Percentiles rank a stretch among this genome's conserved stretches.
These are phyloP conservation scores for Aspergillus chevalieri DNA, from an alignment of 2,329 filamentous ascomycete genomes.

Conservation along the genomic window DNA sequence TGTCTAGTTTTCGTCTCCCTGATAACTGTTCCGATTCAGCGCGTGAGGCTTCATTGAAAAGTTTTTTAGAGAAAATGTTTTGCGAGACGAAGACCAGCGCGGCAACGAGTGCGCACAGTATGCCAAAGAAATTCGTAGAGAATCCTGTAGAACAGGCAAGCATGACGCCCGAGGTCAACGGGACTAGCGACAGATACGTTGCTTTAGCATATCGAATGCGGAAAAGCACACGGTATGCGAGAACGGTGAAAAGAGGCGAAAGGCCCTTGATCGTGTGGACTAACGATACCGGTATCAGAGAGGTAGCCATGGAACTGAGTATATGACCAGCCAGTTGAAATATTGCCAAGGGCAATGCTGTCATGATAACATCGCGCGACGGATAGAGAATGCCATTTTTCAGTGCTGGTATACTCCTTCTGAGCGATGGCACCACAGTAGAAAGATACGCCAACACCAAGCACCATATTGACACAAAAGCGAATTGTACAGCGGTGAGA, in stretches of 20 bases:
- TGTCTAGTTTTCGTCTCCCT: conserved; percentile 75
- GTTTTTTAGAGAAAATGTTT: conserved; percentile 95
- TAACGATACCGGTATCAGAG: conserved; percentile 89
- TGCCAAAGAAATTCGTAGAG: conserved; percentile 81
- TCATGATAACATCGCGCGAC: conserved; percentile 71
- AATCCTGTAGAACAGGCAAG: conserved; percentile 91
- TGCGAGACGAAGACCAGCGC: conserved; percentile 94
- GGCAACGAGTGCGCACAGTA: conserved; percentile 80
- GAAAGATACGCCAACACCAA: conserved; percentile 72
- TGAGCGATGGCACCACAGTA: conserved; percentile 63
- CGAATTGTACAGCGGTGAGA: conserved; percentile 87
- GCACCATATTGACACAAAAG: conserved; percentile 84
- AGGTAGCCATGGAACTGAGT: conserved; percentile 85
- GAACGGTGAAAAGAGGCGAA: conserved; percentile 88
- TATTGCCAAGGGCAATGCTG: conserved; percentile 81
- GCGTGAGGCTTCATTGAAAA: conserved; percentile 89
- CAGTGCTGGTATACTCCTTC: conserved; percentile 67
- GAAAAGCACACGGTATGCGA: conserved; percentile 86
- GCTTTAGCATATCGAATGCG: conserved; percentile 78
- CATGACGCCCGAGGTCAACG: conserved; percentile 89
- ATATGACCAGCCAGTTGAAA: conserved; percentile 95
- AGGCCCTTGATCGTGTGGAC: conserved; percentile 98
- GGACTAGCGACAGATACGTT: conserved; percentile 85
- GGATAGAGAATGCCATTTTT: conserved; percentile 78
- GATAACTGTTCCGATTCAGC: conserved; percentile 68